Evolutionary conservation across 2,329 filamentous ascomycete species (phyloP).

Genomic region (Cordyceps farinosa): DNA sequence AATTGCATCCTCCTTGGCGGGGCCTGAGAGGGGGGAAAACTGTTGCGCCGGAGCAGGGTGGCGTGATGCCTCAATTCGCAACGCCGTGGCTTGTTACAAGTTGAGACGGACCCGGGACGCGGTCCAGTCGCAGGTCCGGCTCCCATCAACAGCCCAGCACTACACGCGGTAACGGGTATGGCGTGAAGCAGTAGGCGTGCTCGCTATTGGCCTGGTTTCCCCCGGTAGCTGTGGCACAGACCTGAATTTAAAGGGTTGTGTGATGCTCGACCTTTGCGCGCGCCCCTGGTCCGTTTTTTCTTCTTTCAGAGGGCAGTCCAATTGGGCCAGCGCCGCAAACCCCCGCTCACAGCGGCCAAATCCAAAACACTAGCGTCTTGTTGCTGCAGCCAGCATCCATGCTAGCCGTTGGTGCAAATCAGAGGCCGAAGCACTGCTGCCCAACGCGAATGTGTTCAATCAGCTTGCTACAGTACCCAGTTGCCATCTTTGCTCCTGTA

Average conservation of each 20-base stretch:
- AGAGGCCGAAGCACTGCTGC: neutral
- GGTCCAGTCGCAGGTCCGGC: conserved; percentile 9
- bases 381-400: conserved; percentile 2
- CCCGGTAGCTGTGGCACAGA: conserved; percentile 4
- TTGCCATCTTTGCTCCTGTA: neutral
- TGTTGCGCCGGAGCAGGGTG: neutral
- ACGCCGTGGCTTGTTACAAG: conserved; percentile 17
- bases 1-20: neutral
- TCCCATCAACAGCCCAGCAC: neutral
- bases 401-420: neutral
- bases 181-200: neutral
- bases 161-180: neutral
- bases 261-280: neutral
- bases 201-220: neutral
- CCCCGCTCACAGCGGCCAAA: conserved; percentile 10
- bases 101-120: conserved; percentile 14
- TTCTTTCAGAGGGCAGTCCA: neutral
- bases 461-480: neutral
- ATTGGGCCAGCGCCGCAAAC: neutral
- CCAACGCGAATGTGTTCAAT: neutral
- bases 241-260: conserved; percentile 4
- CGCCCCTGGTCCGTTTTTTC: conserved; percentile 1
- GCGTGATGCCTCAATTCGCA: conserved; percentile 7
- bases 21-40: neutral
- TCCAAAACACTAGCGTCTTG: conserved; percentile 16